phyloP scores from a whole-genome alignment of 1,139 yeast genomes.

The Magnusiomyces ingens region DNA sequence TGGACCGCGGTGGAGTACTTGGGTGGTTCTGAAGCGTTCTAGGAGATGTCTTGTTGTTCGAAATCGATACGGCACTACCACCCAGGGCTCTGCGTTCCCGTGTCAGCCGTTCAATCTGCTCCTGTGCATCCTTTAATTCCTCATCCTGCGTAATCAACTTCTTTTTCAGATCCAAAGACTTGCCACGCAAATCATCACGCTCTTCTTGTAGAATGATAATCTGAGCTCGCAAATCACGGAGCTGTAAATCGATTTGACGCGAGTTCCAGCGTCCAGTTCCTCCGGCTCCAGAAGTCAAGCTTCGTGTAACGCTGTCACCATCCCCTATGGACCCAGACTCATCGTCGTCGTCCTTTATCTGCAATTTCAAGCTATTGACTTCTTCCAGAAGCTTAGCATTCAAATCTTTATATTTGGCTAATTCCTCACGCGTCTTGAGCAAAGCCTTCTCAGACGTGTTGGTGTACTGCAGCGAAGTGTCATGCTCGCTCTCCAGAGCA shows the following conservation, averaged over 20 bases:
- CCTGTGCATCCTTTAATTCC: conserved; percentile 25
- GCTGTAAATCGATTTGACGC: conserved; percentile 69
- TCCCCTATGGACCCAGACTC: conserved; percentile 27
- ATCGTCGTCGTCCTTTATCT: conserved; percentile 38
- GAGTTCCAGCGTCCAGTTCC: conserved; percentile 28
- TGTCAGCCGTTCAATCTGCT: conserved; percentile 19
- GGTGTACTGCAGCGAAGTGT: conserved; percentile 63
- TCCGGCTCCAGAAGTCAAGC: conserved; percentile 11
- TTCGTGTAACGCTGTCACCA: conserved; percentile 8
- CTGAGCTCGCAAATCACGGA: conserved; percentile 81
- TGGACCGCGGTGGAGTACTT: neutral
- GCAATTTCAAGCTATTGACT: conserved; percentile 53
- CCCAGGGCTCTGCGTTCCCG: conserved; percentile 17
- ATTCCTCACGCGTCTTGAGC: conserved; percentile 64
- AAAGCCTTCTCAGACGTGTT: conserved; percentile 72
- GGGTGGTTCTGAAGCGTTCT: neutral
- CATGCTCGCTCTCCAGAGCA: conserved; percentile 48
- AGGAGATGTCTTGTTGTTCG: neutral
- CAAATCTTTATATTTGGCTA: conserved; percentile 50
- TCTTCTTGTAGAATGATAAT: conserved; percentile 74
- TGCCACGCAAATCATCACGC: conserved; percentile 67
- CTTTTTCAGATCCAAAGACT: conserved; percentile 30
- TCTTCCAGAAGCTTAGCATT: conserved; percentile 56
- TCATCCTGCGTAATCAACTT: conserved; percentile 29
- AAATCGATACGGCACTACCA: conserved; percentile 3